Evolutionary conservation across 2,329 filamentous ascomycete species (phyloP).

Genomic region (Onygenales sp.): DNA sequence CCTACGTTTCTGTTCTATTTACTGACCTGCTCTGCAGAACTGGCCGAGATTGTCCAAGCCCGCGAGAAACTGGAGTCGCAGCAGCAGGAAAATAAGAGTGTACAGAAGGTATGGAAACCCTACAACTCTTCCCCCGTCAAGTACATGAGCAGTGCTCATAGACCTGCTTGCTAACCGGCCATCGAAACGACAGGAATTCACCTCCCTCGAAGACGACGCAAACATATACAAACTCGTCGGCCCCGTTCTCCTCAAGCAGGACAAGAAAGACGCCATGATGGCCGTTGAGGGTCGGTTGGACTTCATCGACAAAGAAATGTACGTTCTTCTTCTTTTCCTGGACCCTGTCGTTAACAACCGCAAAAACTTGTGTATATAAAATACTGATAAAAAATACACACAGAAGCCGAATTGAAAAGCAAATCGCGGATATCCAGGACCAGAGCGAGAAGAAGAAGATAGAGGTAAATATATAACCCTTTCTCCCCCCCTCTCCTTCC

Average conservation of each 20-base stretch:
- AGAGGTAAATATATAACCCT: slow-evolving; percentile 38
- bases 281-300: slow-evolving; percentile 85
- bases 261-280: slow-evolving; percentile 78
- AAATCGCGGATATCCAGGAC: slow-evolving; percentile 55
- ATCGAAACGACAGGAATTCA: slow-evolving; percentile 58
- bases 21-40: slow-evolving; percentile 47
- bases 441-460: slow-evolving; percentile 56
- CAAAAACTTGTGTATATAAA: neutral
- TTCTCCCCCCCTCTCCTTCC: neutral
- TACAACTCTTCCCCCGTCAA: too few relatives aligned
- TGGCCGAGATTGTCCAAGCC: slow-evolving; percentile 65
- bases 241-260: slow-evolving; percentile 88
- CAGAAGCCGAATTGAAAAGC: slow-evolving; percentile 57
- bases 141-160: too few relatives aligned
- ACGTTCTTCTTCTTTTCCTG: slow-evolving; percentile 22
- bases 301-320: slow-evolving; percentile 94
- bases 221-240: slow-evolving; percentile 95
- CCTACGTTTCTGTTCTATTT: neutral
- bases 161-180: too few relatives aligned
- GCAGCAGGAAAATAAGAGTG: slow-evolving; percentile 81
- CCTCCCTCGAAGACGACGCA: slow-evolving; percentile 65
- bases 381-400: neutral
- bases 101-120: slow-evolving; percentile 56
- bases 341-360: too few relatives aligned
- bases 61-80: slow-evolving; percentile 88